Evolutionary conservation across 140 eudicot species (phyloP).

Genomic region (Erigeron philadelphicus): DNA sequence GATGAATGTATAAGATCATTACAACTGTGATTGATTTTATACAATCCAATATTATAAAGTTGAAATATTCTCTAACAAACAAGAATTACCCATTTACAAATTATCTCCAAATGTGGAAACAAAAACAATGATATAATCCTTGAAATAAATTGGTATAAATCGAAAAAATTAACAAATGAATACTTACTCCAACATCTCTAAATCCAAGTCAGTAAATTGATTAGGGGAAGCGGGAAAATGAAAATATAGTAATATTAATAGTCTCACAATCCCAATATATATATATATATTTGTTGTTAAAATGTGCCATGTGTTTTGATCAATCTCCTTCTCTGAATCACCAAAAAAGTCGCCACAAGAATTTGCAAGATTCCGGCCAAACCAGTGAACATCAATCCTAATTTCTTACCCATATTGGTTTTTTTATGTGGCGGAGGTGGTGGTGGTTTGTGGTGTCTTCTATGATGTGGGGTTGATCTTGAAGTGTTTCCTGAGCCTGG

Average conservation of each 20-base stretch:
- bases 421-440: slow-evolving; percentile 28
- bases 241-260: not conserved
- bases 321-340: slow-evolving; percentile 43
- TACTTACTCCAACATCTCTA: slow-evolving; percentile 3
- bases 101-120: not conserved
- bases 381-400: slow-evolving; percentile 46
- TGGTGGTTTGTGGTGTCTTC: slow-evolving; percentile 18
- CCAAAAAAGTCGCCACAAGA: slow-evolving; percentile 42
- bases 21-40: not conserved
- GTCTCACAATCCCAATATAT: not conserved
- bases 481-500: slow-evolving; percentile 26
- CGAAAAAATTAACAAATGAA: slow-evolving; percentile 2
- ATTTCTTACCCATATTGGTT: slow-evolving; percentile 47
- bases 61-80: not conserved
- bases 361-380: slow-evolving; percentile 44
- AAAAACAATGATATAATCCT: slow-evolving; percentile 3
- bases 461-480: slow-evolving; percentile 14
- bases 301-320: slow-evolving; percentile 28
- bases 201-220: not conserved
- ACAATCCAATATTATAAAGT: not conserved
- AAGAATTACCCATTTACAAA: slow-evolving; percentile 11
- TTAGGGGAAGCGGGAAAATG: not conserved
- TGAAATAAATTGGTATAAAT: not conserved
- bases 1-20: not conserved
- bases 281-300: not conserved